These are phyloP conservation scores for Phragmites australis DNA, from an alignment of 176 grass and related monocot genomes.

Conservation along the genomic window DNA sequence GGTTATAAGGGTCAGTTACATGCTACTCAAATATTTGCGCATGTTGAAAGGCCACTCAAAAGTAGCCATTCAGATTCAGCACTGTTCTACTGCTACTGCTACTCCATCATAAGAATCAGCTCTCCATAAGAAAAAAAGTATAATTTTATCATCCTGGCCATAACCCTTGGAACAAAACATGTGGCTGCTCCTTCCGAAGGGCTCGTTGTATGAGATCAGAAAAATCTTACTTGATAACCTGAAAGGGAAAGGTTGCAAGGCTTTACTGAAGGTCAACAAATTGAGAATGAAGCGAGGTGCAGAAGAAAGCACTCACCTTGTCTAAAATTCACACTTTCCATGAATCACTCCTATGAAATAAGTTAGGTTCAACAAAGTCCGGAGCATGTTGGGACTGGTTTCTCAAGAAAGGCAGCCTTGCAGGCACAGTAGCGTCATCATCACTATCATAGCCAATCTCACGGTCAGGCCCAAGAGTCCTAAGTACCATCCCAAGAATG, in stretches of 20 bases:
- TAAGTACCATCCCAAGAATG: slow-evolving; percentile 67
- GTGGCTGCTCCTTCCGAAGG: slow-evolving; percentile 27
- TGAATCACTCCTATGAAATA: slow-evolving; percentile 53
- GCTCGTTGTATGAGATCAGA: slow-evolving; percentile 6
- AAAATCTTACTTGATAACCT: slow-evolving; percentile 51
- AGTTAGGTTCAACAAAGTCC: slow-evolving; percentile 43
- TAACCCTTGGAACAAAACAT: slow-evolving; percentile 25
- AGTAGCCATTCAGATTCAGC: slow-evolving; percentile 39
- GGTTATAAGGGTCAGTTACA: slow-evolving; percentile 47
- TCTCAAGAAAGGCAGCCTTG: slow-evolving; percentile 88
- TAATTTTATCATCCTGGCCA: neutral
- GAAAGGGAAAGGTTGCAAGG: slow-evolving; percentile 26
- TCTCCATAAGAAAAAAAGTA: slow-evolving; percentile 17
- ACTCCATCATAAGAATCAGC: neutral
- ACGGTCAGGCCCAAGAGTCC: slow-evolving; percentile 69
- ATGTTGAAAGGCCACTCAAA: slow-evolving; percentile 52
- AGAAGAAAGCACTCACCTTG: slow-evolving; percentile 49
- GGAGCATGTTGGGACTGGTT: slow-evolving; percentile 50
- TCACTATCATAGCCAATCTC: slow-evolving; percentile 82
- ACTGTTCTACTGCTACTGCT: slow-evolving; percentile 7
- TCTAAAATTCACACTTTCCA: slow-evolving; percentile 76
- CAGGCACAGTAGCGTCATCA: slow-evolving; percentile 47
- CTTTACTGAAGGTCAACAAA: slow-evolving; percentile 10
- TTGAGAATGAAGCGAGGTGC: neutral
- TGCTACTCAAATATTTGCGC: slow-evolving; percentile 73